A percentile compares a stretch with the other conserved stretches of the same genome.
These are phyloP conservation scores for Lactarius deliciosus DNA, from an alignment of 768 basidiomycete species.

Conservation along the genomic window DNA sequence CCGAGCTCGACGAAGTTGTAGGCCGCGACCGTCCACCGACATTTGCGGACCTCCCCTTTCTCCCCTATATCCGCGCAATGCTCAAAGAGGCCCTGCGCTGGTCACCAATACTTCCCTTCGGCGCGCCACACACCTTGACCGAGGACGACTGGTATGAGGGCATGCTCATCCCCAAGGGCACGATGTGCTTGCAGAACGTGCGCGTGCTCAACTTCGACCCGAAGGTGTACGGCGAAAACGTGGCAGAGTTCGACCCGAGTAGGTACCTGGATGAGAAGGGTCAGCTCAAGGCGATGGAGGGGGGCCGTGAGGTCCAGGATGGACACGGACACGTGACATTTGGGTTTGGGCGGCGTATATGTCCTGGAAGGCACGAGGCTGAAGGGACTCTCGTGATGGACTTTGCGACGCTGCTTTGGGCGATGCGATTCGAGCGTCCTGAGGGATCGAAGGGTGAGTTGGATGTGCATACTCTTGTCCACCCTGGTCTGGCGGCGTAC, in stretches of 20 bases:
- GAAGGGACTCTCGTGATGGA: slow-evolving; percentile 36
- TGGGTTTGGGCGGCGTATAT: slow-evolving; percentile 36
- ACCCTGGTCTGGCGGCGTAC: slow-evolving; percentile 13
- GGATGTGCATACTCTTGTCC: background rate
- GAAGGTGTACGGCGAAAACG: background rate
- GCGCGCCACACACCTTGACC: slow-evolving; percentile 11
- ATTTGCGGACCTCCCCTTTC: slow-evolving; percentile 33
- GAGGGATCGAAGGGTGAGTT: slow-evolving; percentile 6
- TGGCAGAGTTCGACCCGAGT: background rate
- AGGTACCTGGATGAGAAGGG: slow-evolving; percentile 11
- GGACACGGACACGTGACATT: slow-evolving; percentile 31
- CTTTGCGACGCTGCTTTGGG: slow-evolving; percentile 36
- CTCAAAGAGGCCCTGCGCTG: slow-evolving; percentile 38
- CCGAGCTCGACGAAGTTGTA: slow-evolving; percentile 43
- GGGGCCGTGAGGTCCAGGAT: slow-evolving; percentile 31
- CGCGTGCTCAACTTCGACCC: slow-evolving; percentile 1
- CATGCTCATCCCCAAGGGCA: slow-evolving; percentile 24
- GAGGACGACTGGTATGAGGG: slow-evolving; percentile 23
- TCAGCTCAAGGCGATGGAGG: background rate
- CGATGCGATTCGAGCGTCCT: slow-evolving; percentile 27
- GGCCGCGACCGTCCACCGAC: slow-evolving; percentile 39
- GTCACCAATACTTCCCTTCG: slow-evolving; percentile 32
- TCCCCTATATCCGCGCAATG: slow-evolving; percentile 42
- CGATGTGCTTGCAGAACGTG: slow-evolving; percentile 6
- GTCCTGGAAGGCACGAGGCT: slow-evolving; percentile 36